These are phyloP conservation scores for Funneliformis caledonium DNA, from an alignment of 371 early-diverging fungal species.

Conservation along the genomic window DNA sequence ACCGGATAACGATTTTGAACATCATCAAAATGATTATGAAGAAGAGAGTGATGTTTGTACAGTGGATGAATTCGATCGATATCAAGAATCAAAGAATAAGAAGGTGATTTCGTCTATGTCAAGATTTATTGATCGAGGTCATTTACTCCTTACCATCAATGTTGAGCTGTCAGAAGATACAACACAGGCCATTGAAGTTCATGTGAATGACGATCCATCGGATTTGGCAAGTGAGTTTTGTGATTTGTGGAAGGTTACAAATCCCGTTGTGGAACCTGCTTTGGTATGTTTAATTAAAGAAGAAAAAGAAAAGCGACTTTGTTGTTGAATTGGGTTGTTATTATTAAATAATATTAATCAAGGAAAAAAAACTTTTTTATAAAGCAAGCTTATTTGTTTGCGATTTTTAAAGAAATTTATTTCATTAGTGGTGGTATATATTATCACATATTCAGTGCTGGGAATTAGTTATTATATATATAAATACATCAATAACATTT, in stretches of 20 bases:
- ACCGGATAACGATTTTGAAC: background rate
- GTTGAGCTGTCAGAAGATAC: slow-evolving; percentile 20
- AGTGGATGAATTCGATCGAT: background rate
- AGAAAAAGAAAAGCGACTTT: slow-evolving; percentile 29
- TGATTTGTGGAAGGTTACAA: slow-evolving; percentile 14
- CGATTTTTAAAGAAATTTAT: background rate
- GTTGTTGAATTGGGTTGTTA: too few relatives aligned
- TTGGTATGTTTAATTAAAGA: slow-evolving; percentile 26
- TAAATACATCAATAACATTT: background rate
- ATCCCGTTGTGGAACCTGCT: slow-evolving; percentile 23
- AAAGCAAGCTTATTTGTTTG: background rate
- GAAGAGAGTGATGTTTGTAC: background rate
- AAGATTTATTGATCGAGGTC: slow-evolving; percentile 11
- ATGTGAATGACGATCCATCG: slow-evolving; percentile 33
- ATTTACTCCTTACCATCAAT: slow-evolving; percentile 31
- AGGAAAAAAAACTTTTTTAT: too few relatives aligned
- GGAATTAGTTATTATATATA: too few relatives aligned
- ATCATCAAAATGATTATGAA: background rate
- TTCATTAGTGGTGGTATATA: background rate
- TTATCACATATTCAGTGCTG: background rate
- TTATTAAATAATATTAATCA: too few relatives aligned
- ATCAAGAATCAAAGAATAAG: background rate
- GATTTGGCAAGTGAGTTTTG: slow-evolving; percentile 33
- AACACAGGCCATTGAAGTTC: slow-evolving; percentile 26
- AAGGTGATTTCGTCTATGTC: background rate